Percentiles rank a stretch among this genome's conserved stretches.
Evolutionary conservation across 192 early-diverging fungal species (phyloP).

Genomic region (Linnemannia elongata): DNA sequence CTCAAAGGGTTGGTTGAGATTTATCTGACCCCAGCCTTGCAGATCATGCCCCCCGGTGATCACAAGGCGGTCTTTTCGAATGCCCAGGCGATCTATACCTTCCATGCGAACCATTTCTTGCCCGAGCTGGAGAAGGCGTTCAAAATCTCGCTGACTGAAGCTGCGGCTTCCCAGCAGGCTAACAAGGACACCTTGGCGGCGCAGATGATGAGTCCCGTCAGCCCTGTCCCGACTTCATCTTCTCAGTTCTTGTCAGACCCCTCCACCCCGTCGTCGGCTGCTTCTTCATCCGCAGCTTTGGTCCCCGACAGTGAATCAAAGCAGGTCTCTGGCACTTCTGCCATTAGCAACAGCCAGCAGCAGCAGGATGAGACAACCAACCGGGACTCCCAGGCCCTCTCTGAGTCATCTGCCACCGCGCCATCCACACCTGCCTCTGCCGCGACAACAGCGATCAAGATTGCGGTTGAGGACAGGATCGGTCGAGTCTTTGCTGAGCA

Average conservation of each 20-base stretch:
- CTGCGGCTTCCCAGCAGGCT: background rate
- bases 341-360: background rate
- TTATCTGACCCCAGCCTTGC: slow-evolving; percentile 53
- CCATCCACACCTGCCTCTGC: background rate
- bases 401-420: background rate
- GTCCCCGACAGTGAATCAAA: background rate
- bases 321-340: background rate
- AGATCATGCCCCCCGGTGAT: slow-evolving; percentile 68
- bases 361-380: background rate
- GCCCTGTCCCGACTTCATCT: slow-evolving; percentile 38
- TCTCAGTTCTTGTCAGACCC: slow-evolving; percentile 12
- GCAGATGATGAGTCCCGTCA: slow-evolving; percentile 24
- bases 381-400: background rate
- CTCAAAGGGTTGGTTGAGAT: slow-evolving; percentile 77
- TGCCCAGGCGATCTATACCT: slow-evolving; percentile 76
- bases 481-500: slow-evolving; percentile 79
- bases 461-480: slow-evolving; percentile 58
- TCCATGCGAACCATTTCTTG: slow-evolving; percentile 83
- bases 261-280: slow-evolving; percentile 7
- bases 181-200: background rate
- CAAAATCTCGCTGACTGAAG: background rate
- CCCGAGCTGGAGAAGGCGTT: slow-evolving; percentile 67
- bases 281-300: slow-evolving; percentile 53
- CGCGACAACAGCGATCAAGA: background rate
- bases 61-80: slow-evolving; percentile 80